Percentiles rank a stretch among this genome's conserved stretches.
Evolutionary conservation across 164 flowering plant species (phyloP).

Genomic region (Echeveria elegans): DNA sequence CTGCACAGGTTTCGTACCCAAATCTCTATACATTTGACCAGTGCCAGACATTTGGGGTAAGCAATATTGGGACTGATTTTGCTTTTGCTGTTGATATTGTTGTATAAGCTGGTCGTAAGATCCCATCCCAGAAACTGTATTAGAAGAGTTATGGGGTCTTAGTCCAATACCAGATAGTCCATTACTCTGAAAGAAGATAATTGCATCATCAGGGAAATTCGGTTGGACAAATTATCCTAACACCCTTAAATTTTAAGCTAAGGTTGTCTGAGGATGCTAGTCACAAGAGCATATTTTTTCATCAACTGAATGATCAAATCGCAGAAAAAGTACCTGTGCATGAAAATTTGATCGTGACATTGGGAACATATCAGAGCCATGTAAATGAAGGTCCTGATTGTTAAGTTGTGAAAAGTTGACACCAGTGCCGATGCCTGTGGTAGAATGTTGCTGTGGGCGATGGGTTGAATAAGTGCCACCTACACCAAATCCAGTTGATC

Average conservation of each 20-base stretch:
- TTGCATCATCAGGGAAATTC: not conserved
- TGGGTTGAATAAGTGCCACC: constrained; percentile 69
- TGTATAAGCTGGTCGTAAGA: constrained; percentile 84
- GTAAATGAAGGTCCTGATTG: constrained; percentile 70
- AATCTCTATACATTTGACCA: constrained; percentile 70
- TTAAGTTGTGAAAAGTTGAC: constrained; percentile 58
- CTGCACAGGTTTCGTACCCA: constrained; percentile 58
- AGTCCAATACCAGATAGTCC: not conserved
- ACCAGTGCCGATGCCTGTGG: constrained; percentile 54
- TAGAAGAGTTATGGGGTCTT: not conserved
- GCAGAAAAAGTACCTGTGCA: constrained; percentile 43
- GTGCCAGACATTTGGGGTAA: constrained; percentile 67
- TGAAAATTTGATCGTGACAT: constrained; percentile 67
- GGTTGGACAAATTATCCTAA: not conserved
- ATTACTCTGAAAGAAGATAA: not conserved
- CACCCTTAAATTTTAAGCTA: not conserved
- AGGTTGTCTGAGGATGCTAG: not conserved
- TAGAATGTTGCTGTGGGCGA: constrained; percentile 49
- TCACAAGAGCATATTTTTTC: not conserved
- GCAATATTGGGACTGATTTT: constrained; percentile 71
- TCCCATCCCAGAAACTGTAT: constrained; percentile 50
- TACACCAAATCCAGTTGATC: constrained; percentile 75
- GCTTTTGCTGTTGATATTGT: constrained; percentile 62
- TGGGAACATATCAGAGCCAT: constrained; percentile 76
- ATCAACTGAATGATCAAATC: not conserved